phyloP scores from a whole-genome alignment of 2,329 filamentous ascomycete species.

The Aspergillus ochraceus region DNA sequence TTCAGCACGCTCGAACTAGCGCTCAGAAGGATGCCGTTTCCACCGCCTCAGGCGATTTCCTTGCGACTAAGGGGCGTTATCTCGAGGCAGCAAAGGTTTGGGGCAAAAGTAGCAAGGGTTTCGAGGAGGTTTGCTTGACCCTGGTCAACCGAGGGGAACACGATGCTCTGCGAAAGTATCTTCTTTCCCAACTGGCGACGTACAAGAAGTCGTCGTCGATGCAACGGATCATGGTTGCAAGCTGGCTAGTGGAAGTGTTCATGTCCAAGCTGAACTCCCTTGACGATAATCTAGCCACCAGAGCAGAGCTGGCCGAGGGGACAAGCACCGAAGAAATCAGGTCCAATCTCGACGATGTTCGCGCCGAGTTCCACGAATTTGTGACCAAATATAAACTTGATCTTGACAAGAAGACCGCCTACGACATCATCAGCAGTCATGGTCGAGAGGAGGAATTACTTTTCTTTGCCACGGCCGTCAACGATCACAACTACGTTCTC shows the following conservation, averaged over 20 bases:
- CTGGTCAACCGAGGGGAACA: constrained; percentile 89
- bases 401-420: constrained; percentile 86
- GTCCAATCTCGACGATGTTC: constrained; percentile 68
- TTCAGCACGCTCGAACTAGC: constrained; percentile 77
- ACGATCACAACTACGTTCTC: constrained; percentile 92
- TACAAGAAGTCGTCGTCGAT: constrained; percentile 83
- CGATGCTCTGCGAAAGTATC: constrained; percentile 86
- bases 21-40: constrained; percentile 88
- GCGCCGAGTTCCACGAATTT: constrained; percentile 85
- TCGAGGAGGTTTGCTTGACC: constrained; percentile 89
- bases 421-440: constrained; percentile 94
- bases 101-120: constrained; percentile 92
- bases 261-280: constrained; percentile 96
- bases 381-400: constrained; percentile 80
- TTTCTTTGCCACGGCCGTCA: constrained; percentile 82
- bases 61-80: constrained; percentile 79
- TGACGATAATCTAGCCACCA: constrained; percentile 89
- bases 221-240: constrained; percentile 93
- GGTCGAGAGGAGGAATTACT: constrained; percentile 90
- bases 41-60: constrained; percentile 84
- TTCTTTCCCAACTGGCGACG: constrained; percentile 77
- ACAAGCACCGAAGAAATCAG: constrained; percentile 66
- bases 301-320: constrained; percentile 74
- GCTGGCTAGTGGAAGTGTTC: constrained; percentile 92
- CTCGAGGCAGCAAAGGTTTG: constrained; percentile 85